Percentiles rank a stretch among this genome's conserved stretches.
phyloP scores from a whole-genome alignment of 257 asterid species.

The Przewalskia tangutica region DNA sequence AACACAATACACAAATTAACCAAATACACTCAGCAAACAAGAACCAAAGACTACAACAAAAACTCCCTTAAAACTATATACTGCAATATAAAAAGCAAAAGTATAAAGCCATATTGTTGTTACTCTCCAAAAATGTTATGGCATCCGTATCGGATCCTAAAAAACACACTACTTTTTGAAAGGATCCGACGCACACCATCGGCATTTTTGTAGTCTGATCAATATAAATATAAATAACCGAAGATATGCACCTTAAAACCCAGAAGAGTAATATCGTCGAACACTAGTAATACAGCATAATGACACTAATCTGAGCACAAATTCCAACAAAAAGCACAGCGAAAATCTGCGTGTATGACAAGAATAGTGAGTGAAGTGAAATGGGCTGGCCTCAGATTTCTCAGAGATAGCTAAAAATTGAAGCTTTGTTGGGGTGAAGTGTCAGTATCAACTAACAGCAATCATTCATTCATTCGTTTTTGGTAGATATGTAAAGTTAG shows the following conservation, averaged over 20 bases:
- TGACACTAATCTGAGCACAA: too few relatives aligned
- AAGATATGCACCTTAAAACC: too few relatives aligned
- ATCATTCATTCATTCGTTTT: not conserved
- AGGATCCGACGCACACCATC: too few relatives aligned
- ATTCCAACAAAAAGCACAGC: too few relatives aligned
- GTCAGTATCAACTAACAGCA: conserved; percentile 6
- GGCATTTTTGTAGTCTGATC: too few relatives aligned
- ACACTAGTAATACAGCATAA: too few relatives aligned
- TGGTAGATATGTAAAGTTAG: too few relatives aligned
- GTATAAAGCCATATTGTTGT: too few relatives aligned
- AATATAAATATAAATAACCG: not conserved
- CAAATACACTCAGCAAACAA: not conserved
- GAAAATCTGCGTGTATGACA: not conserved
- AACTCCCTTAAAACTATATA: not conserved
- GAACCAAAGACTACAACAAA: conserved; percentile 5
- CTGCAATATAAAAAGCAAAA: not conserved
- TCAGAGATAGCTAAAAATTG: not conserved
- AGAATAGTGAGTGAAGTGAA: not conserved
- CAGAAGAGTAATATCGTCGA: too few relatives aligned
- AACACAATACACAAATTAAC: not conserved
- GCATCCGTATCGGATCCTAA: too few relatives aligned
- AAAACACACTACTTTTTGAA: too few relatives aligned
- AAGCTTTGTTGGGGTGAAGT: not conserved
- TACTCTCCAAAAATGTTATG: too few relatives aligned
- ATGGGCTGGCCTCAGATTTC: conserved; percentile 19